A percentile compares a stretch with the other conserved stretches of the same genome.
Evolutionary conservation across 768 basidiomycete species (phyloP).

Genomic region (Mycena amicta): DNA sequence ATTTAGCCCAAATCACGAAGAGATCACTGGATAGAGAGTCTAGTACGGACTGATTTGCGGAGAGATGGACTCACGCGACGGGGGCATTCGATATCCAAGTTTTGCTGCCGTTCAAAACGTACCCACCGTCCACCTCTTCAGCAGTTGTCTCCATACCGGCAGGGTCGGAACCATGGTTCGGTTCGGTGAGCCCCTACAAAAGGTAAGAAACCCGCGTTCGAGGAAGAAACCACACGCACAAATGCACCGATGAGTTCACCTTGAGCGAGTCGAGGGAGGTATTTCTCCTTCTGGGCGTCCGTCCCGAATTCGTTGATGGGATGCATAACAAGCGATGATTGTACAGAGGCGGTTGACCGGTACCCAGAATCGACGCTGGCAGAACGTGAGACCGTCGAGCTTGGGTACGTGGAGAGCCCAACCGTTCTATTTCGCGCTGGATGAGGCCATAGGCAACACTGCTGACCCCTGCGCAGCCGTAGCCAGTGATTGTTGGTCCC

Average conservation of each 20-base stretch:
- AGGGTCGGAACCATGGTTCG: constrained; percentile 96
- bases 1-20: constrained; percentile 92
- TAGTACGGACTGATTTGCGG: constrained; percentile 2
- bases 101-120: constrained; percentile 86
- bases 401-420: constrained; percentile 9
- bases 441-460: constrained; percentile 94
- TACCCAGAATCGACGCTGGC: constrained; percentile 93
- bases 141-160: constrained; percentile 97
- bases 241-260: constrained; percentile 93
- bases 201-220: constrained; percentile 3
- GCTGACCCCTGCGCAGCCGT: constrained; percentile 90
- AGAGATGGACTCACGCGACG: constrained; percentile 62
- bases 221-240: constrained; percentile 49
- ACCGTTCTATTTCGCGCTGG: constrained; percentile 93
- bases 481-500: constrained; percentile 90
- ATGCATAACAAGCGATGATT: constrained; percentile 96
- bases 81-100: constrained; percentile 98
- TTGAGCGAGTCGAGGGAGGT: constrained; percentile 80
- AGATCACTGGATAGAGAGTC: constrained; percentile 59
- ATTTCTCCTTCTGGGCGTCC: constrained; percentile 88
- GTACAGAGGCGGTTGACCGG: constrained; percentile 92
- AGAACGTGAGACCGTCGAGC: not conserved
- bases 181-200: constrained; percentile 87
- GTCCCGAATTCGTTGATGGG: constrained; percentile 88
- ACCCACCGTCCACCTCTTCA: constrained; percentile 82